phyloP scores from a whole-genome alignment of 192 early-diverging fungal genomes.

The Jimgerdemannia lactiflua region DNA sequence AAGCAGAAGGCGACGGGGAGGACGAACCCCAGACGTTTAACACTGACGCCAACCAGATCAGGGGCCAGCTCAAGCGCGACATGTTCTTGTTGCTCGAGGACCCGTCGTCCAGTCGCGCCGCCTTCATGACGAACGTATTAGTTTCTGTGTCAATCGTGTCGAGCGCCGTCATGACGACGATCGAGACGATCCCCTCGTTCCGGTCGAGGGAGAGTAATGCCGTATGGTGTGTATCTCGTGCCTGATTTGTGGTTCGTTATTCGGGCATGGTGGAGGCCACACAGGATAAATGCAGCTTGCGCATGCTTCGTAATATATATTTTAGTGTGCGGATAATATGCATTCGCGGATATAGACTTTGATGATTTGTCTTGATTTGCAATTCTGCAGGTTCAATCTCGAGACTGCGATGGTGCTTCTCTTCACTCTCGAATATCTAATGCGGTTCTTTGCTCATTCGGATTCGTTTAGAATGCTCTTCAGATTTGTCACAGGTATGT shows the following conservation, averaged over 20 bases:
- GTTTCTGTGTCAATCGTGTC: constrained; percentile 72
- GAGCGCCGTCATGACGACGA: constrained; percentile 68
- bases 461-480: constrained; percentile 63
- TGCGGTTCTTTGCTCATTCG: constrained; percentile 69
- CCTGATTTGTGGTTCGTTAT: not conserved
- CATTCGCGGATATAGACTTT: not conserved
- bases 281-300: too few species aligned
- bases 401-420: constrained; percentile 69
- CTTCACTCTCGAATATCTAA: constrained; percentile 71
- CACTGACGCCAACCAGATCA: constrained; percentile 10
- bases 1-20: not conserved
- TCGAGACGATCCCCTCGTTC: constrained; percentile 80
- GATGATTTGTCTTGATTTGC: not conserved
- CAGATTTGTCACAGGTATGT: constrained; percentile 47
- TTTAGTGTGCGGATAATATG: not conserved
- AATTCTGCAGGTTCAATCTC: constrained; percentile 51
- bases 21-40: not conserved
- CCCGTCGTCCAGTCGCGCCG: constrained; percentile 67
- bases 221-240: constrained; percentile 40
- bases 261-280: not conserved
- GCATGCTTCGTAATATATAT: constrained; percentile 21
- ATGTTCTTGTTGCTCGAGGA: constrained; percentile 76
- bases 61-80: constrained; percentile 41
- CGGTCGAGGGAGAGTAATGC: constrained; percentile 47
- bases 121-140: constrained; percentile 71